Evolutionary conservation across 1,284 basidiomycete genomes (phyloP), one percentile per base, ranked within the genome.

Genomic region (Ustilago shanxiensis): DNA sequence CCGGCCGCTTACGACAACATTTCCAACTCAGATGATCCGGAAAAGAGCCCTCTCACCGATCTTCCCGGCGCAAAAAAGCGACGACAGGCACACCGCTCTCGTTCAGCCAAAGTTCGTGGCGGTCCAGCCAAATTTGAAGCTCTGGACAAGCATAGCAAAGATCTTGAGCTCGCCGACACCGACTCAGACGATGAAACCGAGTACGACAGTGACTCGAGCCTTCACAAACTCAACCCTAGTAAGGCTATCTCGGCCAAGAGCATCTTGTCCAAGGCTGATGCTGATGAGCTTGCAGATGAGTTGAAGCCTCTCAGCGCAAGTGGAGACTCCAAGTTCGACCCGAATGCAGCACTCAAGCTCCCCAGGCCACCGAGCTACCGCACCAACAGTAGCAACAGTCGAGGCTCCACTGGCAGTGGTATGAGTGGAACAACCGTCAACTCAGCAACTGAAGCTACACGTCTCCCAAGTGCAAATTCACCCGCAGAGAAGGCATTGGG

Each of bases 1-100:
- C 73, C 80, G 14, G 81, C 81, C n/a, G 51, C 65, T 18, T 83
- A 80, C 55, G 79, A 68, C 11, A 75, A 79, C 60, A 58, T 79
- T 16, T 24, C 72, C 2, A 18, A 66, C 4, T 18, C 47, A 1
- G 26, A 67, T 11, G 69, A 73, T 28, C 54, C 55, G 9, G 67
- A 65, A 14, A 68, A 69, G 44, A 67, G 66, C 28, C 66, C 73
- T 0, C 50, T 76, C 22, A 76, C 77, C 18, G 50, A 70, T 18
- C 56, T 74, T 7, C 70, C 73, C 18, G 39, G 52, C 2, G n/a
- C 56, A 0, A 62, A 58, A 20, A 24, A 50, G 2, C 49, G 62
- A 20, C 26, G 60, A 33, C 49, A 60, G n/a, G 47, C 65, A 29
- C 56, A 52, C 20, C 68, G 60, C 7, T 41, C 64, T 37, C 60